Evolutionary conservation across 305 asterid species (phyloP), one percentile per base, ranked within the genome.

Genomic region (Plantago lanceolata): DNA sequence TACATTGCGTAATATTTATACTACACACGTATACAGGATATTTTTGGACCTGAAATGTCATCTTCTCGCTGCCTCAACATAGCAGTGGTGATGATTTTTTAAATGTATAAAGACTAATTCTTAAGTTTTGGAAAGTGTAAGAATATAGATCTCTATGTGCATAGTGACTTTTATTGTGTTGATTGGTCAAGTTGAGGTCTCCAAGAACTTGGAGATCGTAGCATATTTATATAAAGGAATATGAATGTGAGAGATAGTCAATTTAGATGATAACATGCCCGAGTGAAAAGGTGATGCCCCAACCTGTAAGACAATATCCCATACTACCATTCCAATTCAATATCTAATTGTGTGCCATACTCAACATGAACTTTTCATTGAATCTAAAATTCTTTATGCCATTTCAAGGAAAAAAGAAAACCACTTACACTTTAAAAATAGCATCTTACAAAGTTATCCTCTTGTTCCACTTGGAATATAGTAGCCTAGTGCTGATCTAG

Each of bases 401-500:
- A 8, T n/a, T 14, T 55, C 48, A 29, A 61, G 18, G 51, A 48
- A 37, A 6, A 55, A 24, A 43, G 56, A 50, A 1, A 29, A 12
- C 48, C 47, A n/a, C 35, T 61, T 74, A 40, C 49, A 17, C 47
- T 66, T 40, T 64, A 52, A 43, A 45, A 49, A 29, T 31, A 52
- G 19, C 49, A 37, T 68, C 18, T 50, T 6, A 43, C 20, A 16
- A 64, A 73, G 26, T 59, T 63, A 35, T 48, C 20, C 60, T 56
- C 57, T 73, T 70, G 19, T 60, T 70, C 31, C 45, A 62, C 43
- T 61, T 68, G 17, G 17, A 53, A 13, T 31, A 33, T 58, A 52
- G 31, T 26, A 52, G 35, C 54, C 15, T 62, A 60, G 57, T 65
- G 64, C 66, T 24, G 19, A 44, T 59, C 31, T 53, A 63, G 55